A percentile compares a stretch with the other conserved stretches of the same genome.
Evolutionary conservation across 176 grass and related monocot species (phyloP).

Genomic region (Zizania latifolia): DNA sequence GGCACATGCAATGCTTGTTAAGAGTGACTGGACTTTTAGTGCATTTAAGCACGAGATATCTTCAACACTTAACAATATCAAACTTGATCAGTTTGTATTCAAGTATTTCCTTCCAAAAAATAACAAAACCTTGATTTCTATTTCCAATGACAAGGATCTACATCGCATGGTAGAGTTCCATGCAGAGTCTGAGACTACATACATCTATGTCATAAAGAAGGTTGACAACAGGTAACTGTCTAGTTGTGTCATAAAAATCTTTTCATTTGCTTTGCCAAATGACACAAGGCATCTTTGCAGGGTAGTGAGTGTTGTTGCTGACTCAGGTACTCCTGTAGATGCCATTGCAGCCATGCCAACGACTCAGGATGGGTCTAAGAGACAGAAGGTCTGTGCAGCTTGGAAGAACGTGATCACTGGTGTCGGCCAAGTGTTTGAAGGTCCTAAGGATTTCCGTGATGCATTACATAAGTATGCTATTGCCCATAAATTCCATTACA

Average conservation of each 20-base stretch:
- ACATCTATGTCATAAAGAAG: slow-evolving; percentile 88
- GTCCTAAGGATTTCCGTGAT: slow-evolving; percentile 81
- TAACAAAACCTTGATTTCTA: slow-evolving; percentile 75
- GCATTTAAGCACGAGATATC: slow-evolving; percentile 73
- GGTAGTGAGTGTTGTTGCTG: slow-evolving; percentile 51
- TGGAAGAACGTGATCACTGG: slow-evolving; percentile 86
- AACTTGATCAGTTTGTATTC: slow-evolving; percentile 45
- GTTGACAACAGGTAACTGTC: slow-evolving; percentile 63
- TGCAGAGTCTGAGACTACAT: slow-evolving; percentile 59
- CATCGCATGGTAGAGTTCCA: slow-evolving; percentile 94
- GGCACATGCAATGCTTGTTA: slow-evolving; percentile 82
- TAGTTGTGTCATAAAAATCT: background rate
- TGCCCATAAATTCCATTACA: slow-evolving; percentile 84
- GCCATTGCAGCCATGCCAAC: slow-evolving; percentile 31
- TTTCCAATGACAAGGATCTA: slow-evolving; percentile 95
- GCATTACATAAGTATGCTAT: slow-evolving; percentile 92
- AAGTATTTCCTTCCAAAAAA: slow-evolving; percentile 99
- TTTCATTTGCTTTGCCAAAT: slow-evolving; percentile 14
- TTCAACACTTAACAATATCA: slow-evolving; percentile 61
- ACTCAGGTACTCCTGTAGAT: slow-evolving; percentile 45
- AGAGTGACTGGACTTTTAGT: slow-evolving; percentile 56
- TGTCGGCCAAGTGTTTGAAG: slow-evolving; percentile 81
- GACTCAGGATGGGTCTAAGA: slow-evolving; percentile 60
- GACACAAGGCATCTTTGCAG: slow-evolving; percentile 32
- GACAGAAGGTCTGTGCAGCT: slow-evolving; percentile 59